phyloP scores from a whole-genome alignment of 169 alveolate species.

The Plasmodium chabaudi region DNA sequence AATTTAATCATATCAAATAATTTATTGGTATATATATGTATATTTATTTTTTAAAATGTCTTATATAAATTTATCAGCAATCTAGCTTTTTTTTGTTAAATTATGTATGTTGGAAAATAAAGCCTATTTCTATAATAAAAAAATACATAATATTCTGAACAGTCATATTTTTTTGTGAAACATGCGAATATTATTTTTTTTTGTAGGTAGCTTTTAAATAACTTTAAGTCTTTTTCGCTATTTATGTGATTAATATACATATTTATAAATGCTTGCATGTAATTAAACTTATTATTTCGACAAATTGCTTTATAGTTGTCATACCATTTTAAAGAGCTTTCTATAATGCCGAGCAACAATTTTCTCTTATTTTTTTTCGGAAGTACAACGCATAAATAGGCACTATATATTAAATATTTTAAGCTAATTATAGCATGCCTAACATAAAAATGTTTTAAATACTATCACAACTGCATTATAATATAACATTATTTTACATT shows the following conservation, averaged over 20 bases:
- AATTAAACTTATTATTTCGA: too few relatives aligned
- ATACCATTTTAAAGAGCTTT: too few relatives aligned
- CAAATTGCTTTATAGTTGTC: too few relatives aligned
- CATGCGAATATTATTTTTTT: slow-evolving; percentile 9
- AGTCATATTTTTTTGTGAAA: slow-evolving; percentile 28
- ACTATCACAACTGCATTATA: neutral
- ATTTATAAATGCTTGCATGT: too few relatives aligned
- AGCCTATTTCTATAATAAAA: neutral
- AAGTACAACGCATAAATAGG: too few relatives aligned
- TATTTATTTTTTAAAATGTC: neutral
- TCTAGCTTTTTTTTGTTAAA: slow-evolving; percentile 10
- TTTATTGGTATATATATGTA: neutral
- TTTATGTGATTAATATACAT: too few relatives aligned
- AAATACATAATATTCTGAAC: slow-evolving; percentile 14
- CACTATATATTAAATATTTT: too few relatives aligned
- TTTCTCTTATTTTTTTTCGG: too few relatives aligned
- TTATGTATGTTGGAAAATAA: slow-evolving; percentile 2
- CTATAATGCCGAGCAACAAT: too few relatives aligned
- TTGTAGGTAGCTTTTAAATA: neutral
- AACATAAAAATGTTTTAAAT: too few relatives aligned
- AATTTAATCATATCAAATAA: neutral
- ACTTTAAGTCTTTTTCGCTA: neutral
- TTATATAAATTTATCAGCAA: neutral
- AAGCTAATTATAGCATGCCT: too few relatives aligned
- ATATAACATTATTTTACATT: too few relatives aligned